A percentile compares a stretch with the other conserved stretches of the same genome.
phyloP scores from a whole-genome alignment of 2,329 filamentous ascomycete genomes.

The Didymella glomerata region DNA sequence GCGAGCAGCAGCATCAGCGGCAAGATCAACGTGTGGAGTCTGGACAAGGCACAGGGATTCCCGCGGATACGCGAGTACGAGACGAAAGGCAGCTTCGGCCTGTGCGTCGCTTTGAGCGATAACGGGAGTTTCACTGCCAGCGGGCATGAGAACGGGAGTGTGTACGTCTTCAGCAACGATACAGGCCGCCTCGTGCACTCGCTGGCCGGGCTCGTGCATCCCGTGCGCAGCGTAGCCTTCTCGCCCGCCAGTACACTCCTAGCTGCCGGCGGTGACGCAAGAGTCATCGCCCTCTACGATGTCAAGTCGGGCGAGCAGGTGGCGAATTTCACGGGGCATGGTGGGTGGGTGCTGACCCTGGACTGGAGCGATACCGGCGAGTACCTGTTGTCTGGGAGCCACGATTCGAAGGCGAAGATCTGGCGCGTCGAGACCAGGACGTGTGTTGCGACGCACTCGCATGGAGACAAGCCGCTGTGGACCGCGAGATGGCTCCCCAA shows the following conservation, averaged over 20 bases:
- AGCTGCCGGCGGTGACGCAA: conserved; percentile 88
- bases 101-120: conserved; percentile 79
- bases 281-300: conserved; percentile 90
- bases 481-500: conserved; percentile 52
- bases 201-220: conserved; percentile 83
- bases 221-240: conserved; percentile 85
- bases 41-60: conserved; percentile 58
- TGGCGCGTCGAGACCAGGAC: conserved; percentile 86
- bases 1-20: conserved; percentile 90
- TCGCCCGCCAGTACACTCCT: conserved; percentile 85
- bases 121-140: conserved; percentile 89
- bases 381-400: conserved; percentile 85
- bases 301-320: conserved; percentile 92
- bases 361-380: conserved; percentile 96
- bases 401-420: conserved; percentile 94
- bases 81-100: conserved; percentile 90
- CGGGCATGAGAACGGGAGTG: conserved; percentile 88
- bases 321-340: conserved; percentile 80
- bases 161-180: conserved; percentile 96
- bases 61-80: conserved; percentile 83
- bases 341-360: conserved; percentile 87
- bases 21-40: conserved; percentile 87
- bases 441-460: conserved; percentile 93
- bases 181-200: conserved; percentile 86
- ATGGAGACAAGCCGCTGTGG: conserved; percentile 68